Base-by-base conservation (phyloP, 2,329 filamentous ascomycete species). In the Exophiala calicioides region DNA sequence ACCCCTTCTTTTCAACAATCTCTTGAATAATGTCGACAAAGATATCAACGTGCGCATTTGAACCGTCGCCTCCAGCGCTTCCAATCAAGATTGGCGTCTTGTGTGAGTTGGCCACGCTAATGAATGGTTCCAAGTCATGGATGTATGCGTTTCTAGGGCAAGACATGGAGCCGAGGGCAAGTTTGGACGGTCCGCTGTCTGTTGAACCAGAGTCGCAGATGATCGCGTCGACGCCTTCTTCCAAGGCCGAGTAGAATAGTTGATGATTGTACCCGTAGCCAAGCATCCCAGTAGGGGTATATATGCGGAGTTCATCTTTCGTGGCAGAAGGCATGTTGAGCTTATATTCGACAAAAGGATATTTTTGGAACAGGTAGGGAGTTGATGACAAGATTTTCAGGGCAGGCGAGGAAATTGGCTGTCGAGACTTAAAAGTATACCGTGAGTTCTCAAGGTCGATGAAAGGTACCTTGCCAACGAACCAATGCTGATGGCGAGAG, bases 61-160 rank as follows among this genome's bases (percentile, higher is more conserved):
- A 67, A 0, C 75, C 75, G 50, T 73, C 71, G 0, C 75, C 74
- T 0, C 74, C 75, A 1, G 67, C 71, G 1, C 71, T 74, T 3
- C 64, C n/a, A 15, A 53, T 41, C 15, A 53, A 61, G 0, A 61
- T 47, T 37, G 77, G 77, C 0, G 70, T 58, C 1, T 60, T 59
- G 5, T 67, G 1, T 68, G n/a, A 66, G 18, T 60, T 64, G 0
- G 68, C 70, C 57, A 66, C 73, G 3, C 40, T 48, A 4, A 52
- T 6, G 9, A 53, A 13, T 21, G 23, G 21, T 6, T 15, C 18
- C n/a, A 53, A 32, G 20, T 53, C 50, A 13, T 36, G 34, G 12
- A 32, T 29, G 24, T 46, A 50, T 10, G 24, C 23, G 15, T 8
- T 10, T n/a, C 35, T 16, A 3, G 50, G 31, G n/a, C 29, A 38